Base-by-base conservation (phyloP, 176 grass and related monocot genomes). In the Musa beccarii region DNA sequence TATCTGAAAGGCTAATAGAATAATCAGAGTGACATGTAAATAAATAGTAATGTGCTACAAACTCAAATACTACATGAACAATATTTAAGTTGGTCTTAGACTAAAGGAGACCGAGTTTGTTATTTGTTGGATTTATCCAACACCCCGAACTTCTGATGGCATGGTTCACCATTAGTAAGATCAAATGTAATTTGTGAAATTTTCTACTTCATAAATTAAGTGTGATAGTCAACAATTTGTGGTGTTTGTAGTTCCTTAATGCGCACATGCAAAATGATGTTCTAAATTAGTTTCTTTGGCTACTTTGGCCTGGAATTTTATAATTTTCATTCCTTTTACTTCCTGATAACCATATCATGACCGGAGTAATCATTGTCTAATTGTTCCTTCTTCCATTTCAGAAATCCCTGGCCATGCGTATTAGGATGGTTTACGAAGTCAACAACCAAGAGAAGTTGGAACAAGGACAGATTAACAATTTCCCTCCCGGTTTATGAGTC, bases 391-490 rank as follows among this genome's bases (percentile, higher is more conserved):
- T 78, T 22, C 77, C 71, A 17, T 54, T 81, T 24, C 57, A 99
- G 96, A 99, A 99, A 95, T 65, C 91, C 25, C 79, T 99, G 55
- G 87, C 85, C 0, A 92, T 99, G 96, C 87, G 96, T 11, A 78
- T 92, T 79, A 86, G 96, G 62, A 82, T 99, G n/a, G 90, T 84
- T 57, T 99, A 99, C 81, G 95, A 95, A 86, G 81, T 95, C 34
- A 92, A 95, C 29, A 83, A 88, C 16, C 80, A 92, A 81, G 96
- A 92, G 34, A 95, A 84, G 78, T 79, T 92, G 76, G 96, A 99
- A 51, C 91, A 95, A 91, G 96, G 91, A 56, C 96, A 95, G 75
- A 81, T 99, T 81, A 99, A 66, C 79, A 95, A 95, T 77, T 95
- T 99, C 54, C 96, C 96, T 66, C 13, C 86, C 51, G 89, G 91